Conservation (phyloP, 78 protist genomes). For the Mastigamoeba balamuthi region DNA sequence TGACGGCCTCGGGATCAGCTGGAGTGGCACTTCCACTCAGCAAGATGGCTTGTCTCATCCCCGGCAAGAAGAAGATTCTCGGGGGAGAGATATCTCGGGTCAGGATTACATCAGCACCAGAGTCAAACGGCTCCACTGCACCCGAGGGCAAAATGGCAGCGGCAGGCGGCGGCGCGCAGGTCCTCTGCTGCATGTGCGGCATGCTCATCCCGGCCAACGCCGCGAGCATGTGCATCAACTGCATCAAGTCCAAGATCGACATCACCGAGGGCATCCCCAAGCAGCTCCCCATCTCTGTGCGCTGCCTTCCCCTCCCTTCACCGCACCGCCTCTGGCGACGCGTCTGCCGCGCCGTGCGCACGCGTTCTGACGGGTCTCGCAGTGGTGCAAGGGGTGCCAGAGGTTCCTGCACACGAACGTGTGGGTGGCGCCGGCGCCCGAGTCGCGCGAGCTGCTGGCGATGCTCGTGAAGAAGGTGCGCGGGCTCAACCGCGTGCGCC, state of each 20-base stretch:
- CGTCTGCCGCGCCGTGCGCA: no score
- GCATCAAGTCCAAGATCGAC: conserved; percentile 83
- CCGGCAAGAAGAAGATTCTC: no score
- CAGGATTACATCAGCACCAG: no score
- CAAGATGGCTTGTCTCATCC: no score
- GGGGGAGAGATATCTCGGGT: no score
- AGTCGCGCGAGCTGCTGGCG: conserved; percentile 88
- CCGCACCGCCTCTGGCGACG: no score
- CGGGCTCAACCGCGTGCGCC: conserved; percentile 81
- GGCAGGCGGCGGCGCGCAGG: no score
- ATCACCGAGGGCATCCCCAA: conserved; percentile 95
- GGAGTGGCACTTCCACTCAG: no score
- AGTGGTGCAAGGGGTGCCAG: conserved; percentile 86
- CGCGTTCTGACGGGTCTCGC: not conserved
- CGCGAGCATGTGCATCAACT: conserved; percentile 90
- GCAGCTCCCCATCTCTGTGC: conserved; percentile 21
- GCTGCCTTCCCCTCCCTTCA: not conserved
- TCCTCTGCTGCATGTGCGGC: conserved; percentile 58
- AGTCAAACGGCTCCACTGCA: no score
- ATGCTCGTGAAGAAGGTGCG: conserved; percentile 67
- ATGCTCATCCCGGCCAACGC: conserved; percentile 78
- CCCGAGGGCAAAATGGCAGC: no score
- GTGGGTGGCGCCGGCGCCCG: conserved; percentile 81
- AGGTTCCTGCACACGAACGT: conserved; percentile 74
- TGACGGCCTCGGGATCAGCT: no score